phyloP scores from a whole-genome alignment of 805 yeast genomes.

The Candida anglica region DNA sequence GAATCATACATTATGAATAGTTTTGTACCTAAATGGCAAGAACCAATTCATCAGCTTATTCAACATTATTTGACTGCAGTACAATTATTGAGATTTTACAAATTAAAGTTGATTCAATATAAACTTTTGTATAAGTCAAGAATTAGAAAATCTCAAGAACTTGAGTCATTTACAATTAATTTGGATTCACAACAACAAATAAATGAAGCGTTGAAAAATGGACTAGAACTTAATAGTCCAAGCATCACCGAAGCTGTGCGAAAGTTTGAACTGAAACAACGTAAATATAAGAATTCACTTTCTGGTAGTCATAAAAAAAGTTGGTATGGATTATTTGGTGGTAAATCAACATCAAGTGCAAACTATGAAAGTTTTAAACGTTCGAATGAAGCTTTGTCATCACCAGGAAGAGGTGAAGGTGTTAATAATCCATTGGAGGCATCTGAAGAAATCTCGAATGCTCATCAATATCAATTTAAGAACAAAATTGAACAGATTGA shows the following conservation, averaged over 20 bases:
- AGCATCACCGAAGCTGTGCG: slow-evolving; percentile 32
- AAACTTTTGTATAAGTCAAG: slow-evolving; percentile 36
- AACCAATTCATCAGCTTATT: slow-evolving; percentile 46
- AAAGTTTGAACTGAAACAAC: slow-evolving; percentile 23
- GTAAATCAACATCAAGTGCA: slow-evolving; percentile 10
- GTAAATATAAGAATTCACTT: slow-evolving; percentile 7
- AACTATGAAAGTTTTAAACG: slow-evolving; percentile 10
- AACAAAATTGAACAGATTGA: slow-evolving; percentile 31
- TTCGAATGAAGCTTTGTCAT: neutral
- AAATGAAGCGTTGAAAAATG: slow-evolving; percentile 21
- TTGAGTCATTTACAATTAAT: slow-evolving; percentile 21
- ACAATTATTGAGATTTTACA: slow-evolving; percentile 45
- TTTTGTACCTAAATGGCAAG: slow-evolving; percentile 42
- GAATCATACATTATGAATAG: slow-evolving; percentile 40
- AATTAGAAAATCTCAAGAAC: slow-evolving; percentile 34
- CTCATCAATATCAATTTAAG: slow-evolving; percentile 15
- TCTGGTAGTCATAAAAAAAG: slow-evolving; percentile 22
- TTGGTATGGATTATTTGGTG: slow-evolving; percentile 45
- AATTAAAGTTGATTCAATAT: slow-evolving; percentile 48
- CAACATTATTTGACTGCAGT: slow-evolving; percentile 41
- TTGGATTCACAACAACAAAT: slow-evolving; percentile 16
- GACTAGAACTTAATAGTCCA: slow-evolving; percentile 34
- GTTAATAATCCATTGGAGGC: slow-evolving; percentile 5
- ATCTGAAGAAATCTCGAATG: slow-evolving; percentile 3
- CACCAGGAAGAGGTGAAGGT: neutral